Base-by-base conservation (phyloP, 352 stramenopile genomes). In the Globisporangium perplexum region DNA sequence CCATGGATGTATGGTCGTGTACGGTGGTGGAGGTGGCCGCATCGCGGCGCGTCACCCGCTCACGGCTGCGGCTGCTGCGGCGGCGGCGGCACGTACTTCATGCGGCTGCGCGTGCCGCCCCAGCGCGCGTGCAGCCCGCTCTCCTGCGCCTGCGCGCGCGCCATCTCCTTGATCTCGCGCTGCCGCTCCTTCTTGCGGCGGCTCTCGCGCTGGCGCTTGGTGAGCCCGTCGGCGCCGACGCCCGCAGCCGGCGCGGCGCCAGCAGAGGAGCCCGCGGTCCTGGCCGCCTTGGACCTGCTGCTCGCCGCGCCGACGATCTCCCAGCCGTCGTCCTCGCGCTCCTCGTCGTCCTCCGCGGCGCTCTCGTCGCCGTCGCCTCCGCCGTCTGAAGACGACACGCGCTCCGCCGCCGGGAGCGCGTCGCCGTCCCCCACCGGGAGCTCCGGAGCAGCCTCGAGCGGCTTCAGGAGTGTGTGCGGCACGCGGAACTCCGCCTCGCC, bases 111-210 rank as follows among this genome's bases (percentile, higher is more conserved):
- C 15, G 65, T 66, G 55, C 67, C 66, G 17, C 69, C 69, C 72
- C 72, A 83, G 46, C 79, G 79, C 15, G 80, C 80, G 57, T 93
- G 68, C 42, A 91, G 55, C 6, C 84, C 83, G 43, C 83, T 63
- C 28, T 83, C 72, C 50, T 91, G 83, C 1, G 81, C 81, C 57
- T 89, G 71, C 26, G 67, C 74, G 26, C 83, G 78, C 49, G 81
- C 63, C 47, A 85, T 30, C 30, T 91, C 83, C 60, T 88, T 90
- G 33, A 87, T 70, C 66, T 91, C 78, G 15, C 76, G 77, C 55
- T 89, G 72, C 20, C 79, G 77, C 55, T 93, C 80, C 45, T 86
- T 87, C 60, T 88, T 87, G 47, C 83, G 83, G 30, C 78, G 79
- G 50, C 66, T 88, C 60, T 93, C 79, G 2, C 83, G 80, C 65